phyloP scores from a whole-genome alignment of 306 rosid species.

The Carpinus fangiana region DNA sequence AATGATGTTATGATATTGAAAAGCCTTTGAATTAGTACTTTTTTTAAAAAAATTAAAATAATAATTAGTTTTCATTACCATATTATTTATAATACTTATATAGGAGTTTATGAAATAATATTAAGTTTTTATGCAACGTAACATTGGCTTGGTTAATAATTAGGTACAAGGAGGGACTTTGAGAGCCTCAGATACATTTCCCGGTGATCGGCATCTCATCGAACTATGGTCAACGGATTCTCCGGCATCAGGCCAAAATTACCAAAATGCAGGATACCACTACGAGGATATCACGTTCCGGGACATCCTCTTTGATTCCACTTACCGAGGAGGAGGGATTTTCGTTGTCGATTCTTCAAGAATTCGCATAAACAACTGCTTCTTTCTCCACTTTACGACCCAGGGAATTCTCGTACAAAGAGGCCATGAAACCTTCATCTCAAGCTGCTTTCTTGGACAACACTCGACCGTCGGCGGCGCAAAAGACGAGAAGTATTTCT shows the following conservation, averaged over 20 bases:
- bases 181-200: slow-evolving; percentile 64
- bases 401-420: slow-evolving; percentile 56
- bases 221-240: slow-evolving; percentile 55
- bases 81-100: too few species aligned
- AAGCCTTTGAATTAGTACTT: too few species aligned
- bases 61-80: too few species aligned
- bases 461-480: slow-evolving; percentile 61
- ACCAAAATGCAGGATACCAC: slow-evolving; percentile 33
- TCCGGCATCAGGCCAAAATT: slow-evolving; percentile 12
- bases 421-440: slow-evolving; percentile 65
- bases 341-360: slow-evolving; percentile 48
- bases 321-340: slow-evolving; percentile 61
- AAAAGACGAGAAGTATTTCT: slow-evolving; percentile 40
- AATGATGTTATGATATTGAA: too few species aligned
- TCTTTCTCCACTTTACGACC: slow-evolving; percentile 68
- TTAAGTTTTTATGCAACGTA: too few species aligned
- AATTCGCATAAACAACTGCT: slow-evolving; percentile 60
- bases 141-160: slow-evolving; percentile 11
- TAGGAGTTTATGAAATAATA: too few species aligned
- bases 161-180: slow-evolving; percentile 65
- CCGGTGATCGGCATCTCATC: slow-evolving; percentile 54
- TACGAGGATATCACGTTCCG: slow-evolving; percentile 73
- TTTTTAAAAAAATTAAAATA: too few species aligned
- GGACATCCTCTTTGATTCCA: slow-evolving; percentile 67
- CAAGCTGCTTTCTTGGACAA: slow-evolving; percentile 62